phyloP scores from a whole-genome alignment of 2,329 filamentous ascomycete species.

The Septoria petroselini region DNA sequence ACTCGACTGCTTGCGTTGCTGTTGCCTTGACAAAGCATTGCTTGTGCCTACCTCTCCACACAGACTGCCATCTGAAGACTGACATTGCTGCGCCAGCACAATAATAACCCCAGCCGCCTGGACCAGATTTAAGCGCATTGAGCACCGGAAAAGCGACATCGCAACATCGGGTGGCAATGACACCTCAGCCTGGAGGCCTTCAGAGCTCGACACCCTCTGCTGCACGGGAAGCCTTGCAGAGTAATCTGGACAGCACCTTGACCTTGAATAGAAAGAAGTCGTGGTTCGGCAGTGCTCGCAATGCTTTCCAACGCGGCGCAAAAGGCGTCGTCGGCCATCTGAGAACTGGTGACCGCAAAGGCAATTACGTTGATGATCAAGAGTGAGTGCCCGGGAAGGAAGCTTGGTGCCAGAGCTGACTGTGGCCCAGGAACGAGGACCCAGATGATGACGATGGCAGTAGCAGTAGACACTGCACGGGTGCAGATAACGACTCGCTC shows the following conservation, averaged over 20 bases:
- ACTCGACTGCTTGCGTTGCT: no score
- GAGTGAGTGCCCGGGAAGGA: constrained; percentile 2
- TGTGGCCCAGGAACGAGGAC: constrained; percentile 1
- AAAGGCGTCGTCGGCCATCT: constrained; percentile 18
- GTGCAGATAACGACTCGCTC: constrained; percentile 4
- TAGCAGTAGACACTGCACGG: constrained; percentile 1
- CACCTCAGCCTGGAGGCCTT: constrained; percentile 12
- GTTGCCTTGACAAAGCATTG: no score
- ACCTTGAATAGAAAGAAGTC: constrained; percentile 26
- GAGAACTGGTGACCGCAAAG: constrained; percentile 10
- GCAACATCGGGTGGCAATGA: constrained; percentile 10
- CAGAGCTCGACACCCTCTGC: constrained; percentile 15
- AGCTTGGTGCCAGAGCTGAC: neutral
- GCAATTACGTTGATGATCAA: constrained; percentile 4
- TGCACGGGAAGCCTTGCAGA: constrained; percentile 22
- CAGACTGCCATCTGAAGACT: no score
- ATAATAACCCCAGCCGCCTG: no score
- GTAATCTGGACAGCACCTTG: constrained; percentile 19
- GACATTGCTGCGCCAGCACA: no score
- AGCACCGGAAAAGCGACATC: constrained; percentile 3
- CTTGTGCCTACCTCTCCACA: no score
- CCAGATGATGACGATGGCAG: constrained; percentile 2
- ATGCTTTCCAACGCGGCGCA: constrained; percentile 18
- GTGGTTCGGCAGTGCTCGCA: constrained; percentile 27
- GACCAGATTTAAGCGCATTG: neutral